These are phyloP conservation scores for Fusarium hostae DNA, from an alignment of 2,329 filamentous ascomycete genomes.

Conservation along the genomic window DNA sequence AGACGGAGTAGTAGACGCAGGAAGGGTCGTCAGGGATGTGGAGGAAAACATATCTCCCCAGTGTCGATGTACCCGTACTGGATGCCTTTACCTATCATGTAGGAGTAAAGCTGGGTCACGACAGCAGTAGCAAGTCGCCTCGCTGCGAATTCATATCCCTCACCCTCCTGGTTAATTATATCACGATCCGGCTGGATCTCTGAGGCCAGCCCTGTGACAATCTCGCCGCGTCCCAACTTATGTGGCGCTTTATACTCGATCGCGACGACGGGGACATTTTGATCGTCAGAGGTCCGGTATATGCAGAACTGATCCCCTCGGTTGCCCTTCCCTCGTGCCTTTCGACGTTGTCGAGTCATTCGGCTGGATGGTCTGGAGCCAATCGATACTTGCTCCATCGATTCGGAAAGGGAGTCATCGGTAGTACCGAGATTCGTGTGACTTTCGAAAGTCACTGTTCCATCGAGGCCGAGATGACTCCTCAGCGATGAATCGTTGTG, in stretches of 20 bases:
- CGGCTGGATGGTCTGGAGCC: neutral
- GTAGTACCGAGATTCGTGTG: no score
- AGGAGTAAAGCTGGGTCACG: slow-evolving; percentile 54
- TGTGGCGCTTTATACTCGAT: slow-evolving; percentile 55
- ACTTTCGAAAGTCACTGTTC: no score
- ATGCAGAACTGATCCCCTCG: slow-evolving; percentile 49
- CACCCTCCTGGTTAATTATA: slow-evolving; percentile 48
- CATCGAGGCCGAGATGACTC: neutral
- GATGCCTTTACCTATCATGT: slow-evolving; percentile 51
- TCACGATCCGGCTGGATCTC: slow-evolving; percentile 50
- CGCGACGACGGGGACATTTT: slow-evolving; percentile 40
- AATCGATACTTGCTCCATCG: neutral
- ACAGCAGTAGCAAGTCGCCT: slow-evolving; percentile 50
- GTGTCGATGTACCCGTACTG: slow-evolving; percentile 47
- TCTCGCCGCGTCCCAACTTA: slow-evolving; percentile 49
- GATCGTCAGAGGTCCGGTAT: slow-evolving; percentile 15
- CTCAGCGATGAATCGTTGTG: neutral
- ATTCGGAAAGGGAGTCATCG: neutral
- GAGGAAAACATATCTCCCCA: slow-evolving; percentile 47
- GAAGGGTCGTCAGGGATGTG: slow-evolving; percentile 49
- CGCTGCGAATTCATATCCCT: slow-evolving; percentile 45
- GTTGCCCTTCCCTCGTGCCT: slow-evolving; percentile 44
- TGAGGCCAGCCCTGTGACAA: slow-evolving; percentile 47
- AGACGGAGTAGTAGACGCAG: slow-evolving; percentile 49
- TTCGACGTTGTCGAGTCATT: slow-evolving; percentile 10